These are phyloP conservation scores for Penicillium roqueforti DNA, from an alignment of 495 filamentous ascomycete species.

Conservation along the genomic window DNA sequence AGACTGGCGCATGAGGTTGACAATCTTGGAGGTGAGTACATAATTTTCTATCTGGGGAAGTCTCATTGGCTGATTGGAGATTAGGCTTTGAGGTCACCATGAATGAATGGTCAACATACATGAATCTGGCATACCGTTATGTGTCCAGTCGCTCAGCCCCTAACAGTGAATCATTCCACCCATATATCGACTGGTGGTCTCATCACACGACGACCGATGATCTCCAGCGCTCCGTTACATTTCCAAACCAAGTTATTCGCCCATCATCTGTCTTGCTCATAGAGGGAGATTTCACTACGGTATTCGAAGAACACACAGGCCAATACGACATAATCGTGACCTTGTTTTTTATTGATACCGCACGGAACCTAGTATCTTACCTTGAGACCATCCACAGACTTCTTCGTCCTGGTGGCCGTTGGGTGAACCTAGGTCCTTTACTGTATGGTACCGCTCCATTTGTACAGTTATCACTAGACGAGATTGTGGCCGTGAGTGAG, in stretches of 20 bases:
- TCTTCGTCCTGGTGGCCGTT: constrained; percentile 36
- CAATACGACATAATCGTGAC: constrained; percentile 42
- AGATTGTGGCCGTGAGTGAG: constrained; percentile 17
- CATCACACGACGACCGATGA: constrained; percentile 37
- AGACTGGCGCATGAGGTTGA: constrained; percentile 41
- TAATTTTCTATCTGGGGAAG: neutral
- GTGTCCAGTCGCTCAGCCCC: constrained; percentile 2
- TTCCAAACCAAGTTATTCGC: constrained; percentile 28
- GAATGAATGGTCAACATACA: constrained; percentile 44
- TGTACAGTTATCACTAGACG: constrained; percentile 24
- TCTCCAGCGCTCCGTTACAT: constrained; percentile 34
- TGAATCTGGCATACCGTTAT: constrained; percentile 39
- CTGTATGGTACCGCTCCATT: constrained; percentile 24
- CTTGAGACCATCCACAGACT: constrained; percentile 38
- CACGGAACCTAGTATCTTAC: constrained; percentile 41
- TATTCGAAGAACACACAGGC: constrained; percentile 11
- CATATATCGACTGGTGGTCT: constrained; percentile 44
- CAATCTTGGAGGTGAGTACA: constrained; percentile 22
- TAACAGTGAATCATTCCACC: constrained; percentile 28
- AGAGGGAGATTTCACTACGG: constrained; percentile 44
- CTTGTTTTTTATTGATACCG: constrained; percentile 51
- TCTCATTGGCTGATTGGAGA: neutral
- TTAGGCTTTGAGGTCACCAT: constrained; percentile 36
- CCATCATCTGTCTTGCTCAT: constrained; percentile 23
- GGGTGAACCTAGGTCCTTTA: constrained; percentile 47